phyloP scores from a whole-genome alignment of 2,329 filamentous ascomycete species.

The Lachnellula suecica region DNA sequence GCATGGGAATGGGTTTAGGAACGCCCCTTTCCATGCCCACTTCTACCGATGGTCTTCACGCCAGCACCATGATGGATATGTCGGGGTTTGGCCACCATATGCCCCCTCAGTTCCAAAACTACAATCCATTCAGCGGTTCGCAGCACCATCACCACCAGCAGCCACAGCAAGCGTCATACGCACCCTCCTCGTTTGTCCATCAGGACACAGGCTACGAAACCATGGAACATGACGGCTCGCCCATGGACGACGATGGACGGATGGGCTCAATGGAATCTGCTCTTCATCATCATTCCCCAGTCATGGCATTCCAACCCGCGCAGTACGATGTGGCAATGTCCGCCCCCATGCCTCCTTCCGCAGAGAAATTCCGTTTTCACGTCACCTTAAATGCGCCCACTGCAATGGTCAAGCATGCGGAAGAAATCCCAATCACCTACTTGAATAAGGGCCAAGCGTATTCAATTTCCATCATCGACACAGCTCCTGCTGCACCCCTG shows the following conservation, averaged over 20 bases:
- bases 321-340: slow-evolving; percentile 46
- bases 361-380: slow-evolving; percentile 83
- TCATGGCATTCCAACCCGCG: slow-evolving; percentile 56
- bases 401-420: slow-evolving; percentile 86
- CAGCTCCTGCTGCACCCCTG: slow-evolving; percentile 58
- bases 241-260: slow-evolving; percentile 58
- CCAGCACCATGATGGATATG: slow-evolving; percentile 62
- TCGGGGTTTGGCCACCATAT: slow-evolving; percentile 58
- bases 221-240: slow-evolving; percentile 72
- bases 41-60: slow-evolving; percentile 63
- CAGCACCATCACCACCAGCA: slow-evolving; percentile 37
- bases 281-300: slow-evolving; percentile 60
- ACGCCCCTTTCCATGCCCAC: slow-evolving; percentile 80
- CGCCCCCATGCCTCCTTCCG: slow-evolving; percentile 49
- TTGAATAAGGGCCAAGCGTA: slow-evolving; percentile 98
- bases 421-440: slow-evolving; percentile 96
- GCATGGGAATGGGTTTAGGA: slow-evolving; percentile 52
- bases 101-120: slow-evolving; percentile 61
- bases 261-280: slow-evolving; percentile 58
- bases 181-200: slow-evolving; percentile 77
- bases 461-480: slow-evolving; percentile 81
- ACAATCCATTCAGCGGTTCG: slow-evolving; percentile 69
- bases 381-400: slow-evolving; percentile 90
- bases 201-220: slow-evolving; percentile 78
- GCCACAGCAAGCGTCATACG: slow-evolving; percentile 55